Conservation (phyloP, 2,329 filamentous ascomycete species). For the Colletotrichum magnum region DNA sequence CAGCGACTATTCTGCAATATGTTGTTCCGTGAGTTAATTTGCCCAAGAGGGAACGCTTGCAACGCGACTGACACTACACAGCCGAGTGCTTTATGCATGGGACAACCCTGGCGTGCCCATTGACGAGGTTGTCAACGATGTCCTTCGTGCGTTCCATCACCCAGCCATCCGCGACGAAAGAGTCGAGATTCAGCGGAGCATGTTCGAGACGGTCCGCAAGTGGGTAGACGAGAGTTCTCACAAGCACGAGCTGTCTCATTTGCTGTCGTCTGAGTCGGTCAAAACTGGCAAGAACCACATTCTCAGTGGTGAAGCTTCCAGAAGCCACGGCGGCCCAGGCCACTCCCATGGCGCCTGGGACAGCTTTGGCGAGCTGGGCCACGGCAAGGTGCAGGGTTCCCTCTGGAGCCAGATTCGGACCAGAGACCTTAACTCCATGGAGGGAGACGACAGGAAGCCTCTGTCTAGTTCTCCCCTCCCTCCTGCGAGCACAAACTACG, state of each 20-base stretch:
- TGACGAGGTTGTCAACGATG: constrained; percentile 86
- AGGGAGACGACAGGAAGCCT: constrained; percentile 60
- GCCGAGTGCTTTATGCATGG: constrained; percentile 91
- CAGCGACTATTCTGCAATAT: constrained; percentile 85
- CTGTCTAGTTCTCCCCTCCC: constrained; percentile 55
- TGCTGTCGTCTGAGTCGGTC: constrained; percentile 89
- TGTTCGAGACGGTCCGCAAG: constrained; percentile 87
- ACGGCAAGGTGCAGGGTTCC: constrained; percentile 71
- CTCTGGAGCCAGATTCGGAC: constrained; percentile 74
- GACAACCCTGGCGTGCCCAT: constrained; percentile 87
- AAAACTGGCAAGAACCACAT: constrained; percentile 86
- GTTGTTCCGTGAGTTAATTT: constrained; percentile 76
- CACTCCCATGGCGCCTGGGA: constrained; percentile 58
- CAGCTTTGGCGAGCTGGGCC: constrained; percentile 60
- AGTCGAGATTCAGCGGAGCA: constrained; percentile 85
- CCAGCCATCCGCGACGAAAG: constrained; percentile 83
- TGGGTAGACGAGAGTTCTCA: constrained; percentile 83
- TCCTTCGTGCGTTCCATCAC: constrained; percentile 90
- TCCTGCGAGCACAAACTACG: constrained; percentile 53
- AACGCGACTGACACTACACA: constrained; percentile 50
- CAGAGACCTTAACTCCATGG: constrained; percentile 70
- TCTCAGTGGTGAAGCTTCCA: constrained; percentile 52
- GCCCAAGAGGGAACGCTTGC: neutral
- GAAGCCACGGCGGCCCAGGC: constrained; percentile 55
- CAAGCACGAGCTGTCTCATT: constrained; percentile 76